Evolutionary conservation across 148 eudicot species (phyloP), one percentile per base, ranked within the genome.

Genomic region (Polygonum maritimum): DNA sequence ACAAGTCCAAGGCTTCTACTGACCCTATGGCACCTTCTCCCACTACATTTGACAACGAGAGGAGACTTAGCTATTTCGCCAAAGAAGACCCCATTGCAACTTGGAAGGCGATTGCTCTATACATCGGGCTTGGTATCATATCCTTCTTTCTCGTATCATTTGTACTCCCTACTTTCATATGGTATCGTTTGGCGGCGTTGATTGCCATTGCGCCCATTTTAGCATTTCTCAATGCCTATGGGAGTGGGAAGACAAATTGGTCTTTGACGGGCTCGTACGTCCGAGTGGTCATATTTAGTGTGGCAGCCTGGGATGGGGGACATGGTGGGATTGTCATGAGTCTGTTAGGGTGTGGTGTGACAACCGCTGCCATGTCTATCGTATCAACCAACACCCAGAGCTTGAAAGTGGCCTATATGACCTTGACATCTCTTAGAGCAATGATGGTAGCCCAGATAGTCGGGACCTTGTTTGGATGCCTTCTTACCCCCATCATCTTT

Each of bases 151-250:
- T 3, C 16, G 7, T 54, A 1, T 22, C 60, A 18, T n/a, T 54
- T 7, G 5, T 54, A 18, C n/a, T 16, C 5, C 60, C 5, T 0
- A 7, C 7, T 1, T 1, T n/a, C 8, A 54, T 4, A 4, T 54
- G 60, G 60, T 38, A 31, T 2, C 8, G 12, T 21, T 8, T 75
- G 14, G 7, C 55, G 5, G 40, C 36, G 9, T 16, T 18, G 9
- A 2, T 75, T 26, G 45, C 82, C 45, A 55, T 82, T 39, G 92
- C 98, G 8, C 96, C 96, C 0, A 44, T 76, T 3, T 82, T 93
- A 4, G 97, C 89, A 54, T 93, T 91, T 60, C 91, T 97, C 80
- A 93, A 93, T 74, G 92, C 98, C 16, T 93, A 93, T 49, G 98
- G 98, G 2, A 84, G 88, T 69, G 97, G 98, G 26, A 87, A 91